A percentile compares a stretch with the other conserved stretches of the same genome.
phyloP scores from a whole-genome alignment of 208 protist species.

The Wallacemonas rigidus region DNA sequence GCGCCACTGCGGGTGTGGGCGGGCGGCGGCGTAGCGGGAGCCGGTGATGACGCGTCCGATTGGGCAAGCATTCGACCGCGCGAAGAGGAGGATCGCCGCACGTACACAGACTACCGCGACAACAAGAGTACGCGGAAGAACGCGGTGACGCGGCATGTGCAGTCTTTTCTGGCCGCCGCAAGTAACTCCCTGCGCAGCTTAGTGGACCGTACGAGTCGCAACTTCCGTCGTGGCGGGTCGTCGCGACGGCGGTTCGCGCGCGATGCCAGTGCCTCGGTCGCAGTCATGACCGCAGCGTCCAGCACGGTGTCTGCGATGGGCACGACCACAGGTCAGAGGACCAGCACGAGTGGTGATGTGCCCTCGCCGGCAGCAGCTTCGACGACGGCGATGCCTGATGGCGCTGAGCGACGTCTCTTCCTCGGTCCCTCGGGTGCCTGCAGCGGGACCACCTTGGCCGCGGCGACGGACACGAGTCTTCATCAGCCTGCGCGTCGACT shows the following conservation, averaged over 20 bases:
- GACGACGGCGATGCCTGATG: no score
- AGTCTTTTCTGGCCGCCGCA: slow-evolving; percentile 34
- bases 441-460: slow-evolving; percentile 4
- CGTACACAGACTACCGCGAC: slow-evolving; percentile 52
- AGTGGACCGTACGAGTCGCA: slow-evolving; percentile 25
- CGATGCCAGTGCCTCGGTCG: not conserved
- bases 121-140: slow-evolving; percentile 30
- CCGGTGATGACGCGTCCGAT: slow-evolving; percentile 28
- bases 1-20: slow-evolving; percentile 17
- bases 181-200: slow-evolving; percentile 41
- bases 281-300: slow-evolving; percentile 2
- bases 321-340: slow-evolving; percentile 19
- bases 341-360: no score
- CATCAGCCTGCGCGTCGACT: slow-evolving; percentile 39
- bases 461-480: slow-evolving; percentile 9
- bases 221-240: not conserved
- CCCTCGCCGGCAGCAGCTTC: no score
- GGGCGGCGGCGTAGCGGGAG: slow-evolving; percentile 29
- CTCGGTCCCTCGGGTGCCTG: slow-evolving; percentile 1
- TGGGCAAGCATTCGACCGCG: slow-evolving; percentile 22
- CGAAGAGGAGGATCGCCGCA: slow-evolving; percentile 28
- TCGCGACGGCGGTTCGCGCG: not conserved
- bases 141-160: slow-evolving; percentile 38
- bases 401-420: not conserved
- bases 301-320: not conserved